Conservation (phyloP, 495 filamentous ascomycete genomes). For the Penicillium paradoxum region DNA sequence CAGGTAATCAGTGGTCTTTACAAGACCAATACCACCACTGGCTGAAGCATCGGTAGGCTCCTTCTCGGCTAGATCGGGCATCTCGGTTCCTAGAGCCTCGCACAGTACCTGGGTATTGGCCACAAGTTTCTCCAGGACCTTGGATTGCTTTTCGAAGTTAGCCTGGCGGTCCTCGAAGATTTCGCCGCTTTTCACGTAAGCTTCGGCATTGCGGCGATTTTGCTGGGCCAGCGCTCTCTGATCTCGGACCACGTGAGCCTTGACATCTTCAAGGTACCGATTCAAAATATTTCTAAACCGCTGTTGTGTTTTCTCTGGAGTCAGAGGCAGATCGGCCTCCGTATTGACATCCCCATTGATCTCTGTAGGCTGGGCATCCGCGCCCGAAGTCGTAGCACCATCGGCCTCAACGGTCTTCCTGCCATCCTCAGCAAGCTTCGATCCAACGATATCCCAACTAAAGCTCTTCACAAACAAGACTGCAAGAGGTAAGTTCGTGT, state of each 20-base stretch:
- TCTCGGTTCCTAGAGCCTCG: constrained; percentile 83
- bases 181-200: constrained; percentile 97
- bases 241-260: constrained; percentile 78
- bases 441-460: constrained; percentile 88
- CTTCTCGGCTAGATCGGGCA: constrained; percentile 86
- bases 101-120: constrained; percentile 87
- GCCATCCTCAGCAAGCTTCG: constrained; percentile 64
- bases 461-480: constrained; percentile 95
- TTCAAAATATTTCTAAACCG: constrained; percentile 84
- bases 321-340: constrained; percentile 62
- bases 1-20: constrained; percentile 90
- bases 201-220: constrained; percentile 90
- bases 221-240: constrained; percentile 81
- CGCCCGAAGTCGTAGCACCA: constrained; percentile 54
- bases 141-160: constrained; percentile 89
- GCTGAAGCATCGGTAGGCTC: constrained; percentile 59
- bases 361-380: constrained; percentile 44
- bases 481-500: constrained; percentile 82
- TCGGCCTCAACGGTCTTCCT: constrained; percentile 83
- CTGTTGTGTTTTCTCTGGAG: constrained; percentile 69
- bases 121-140: constrained; percentile 85
- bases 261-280: constrained; percentile 91
- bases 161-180: constrained; percentile 97
- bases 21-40: constrained; percentile 80
- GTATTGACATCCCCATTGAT: constrained; percentile 35